Conservation (phyloP, 2,329 filamentous ascomycete species). For the Mycogone perniciosa region DNA sequence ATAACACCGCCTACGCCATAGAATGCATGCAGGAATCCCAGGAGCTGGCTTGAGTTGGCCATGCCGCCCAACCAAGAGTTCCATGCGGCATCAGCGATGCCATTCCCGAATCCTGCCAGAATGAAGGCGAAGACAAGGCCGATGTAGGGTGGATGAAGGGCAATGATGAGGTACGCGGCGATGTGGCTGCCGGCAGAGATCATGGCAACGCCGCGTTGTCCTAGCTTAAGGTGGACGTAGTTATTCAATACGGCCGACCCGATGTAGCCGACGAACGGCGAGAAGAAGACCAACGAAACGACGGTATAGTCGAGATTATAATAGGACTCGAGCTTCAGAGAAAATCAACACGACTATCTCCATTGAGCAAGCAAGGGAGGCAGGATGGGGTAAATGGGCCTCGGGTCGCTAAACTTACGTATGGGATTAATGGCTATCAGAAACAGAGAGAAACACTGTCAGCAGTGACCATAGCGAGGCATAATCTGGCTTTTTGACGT, state of each 20-base stretch:
- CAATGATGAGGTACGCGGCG: constrained; percentile 56
- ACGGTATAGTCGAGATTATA: constrained; percentile 36
- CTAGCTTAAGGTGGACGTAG: constrained; percentile 32
- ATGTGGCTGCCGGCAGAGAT: constrained; percentile 55
- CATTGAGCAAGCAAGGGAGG: background rate
- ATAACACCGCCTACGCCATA: constrained; percentile 65
- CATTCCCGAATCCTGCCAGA: constrained; percentile 65
- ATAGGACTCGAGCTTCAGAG: constrained; percentile 21
- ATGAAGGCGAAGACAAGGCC: constrained; percentile 59
- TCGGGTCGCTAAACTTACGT: constrained; percentile 31
- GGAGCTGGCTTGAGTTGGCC: constrained; percentile 55
- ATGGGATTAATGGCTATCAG: constrained; percentile 43
- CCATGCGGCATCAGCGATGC: constrained; percentile 52
- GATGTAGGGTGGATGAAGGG: constrained; percentile 61
- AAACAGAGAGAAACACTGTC: constrained; percentile 8
- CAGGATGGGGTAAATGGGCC: background rate
- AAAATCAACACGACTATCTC: background rate
- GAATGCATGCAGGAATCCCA: constrained; percentile 61
- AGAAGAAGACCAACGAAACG: constrained; percentile 40
- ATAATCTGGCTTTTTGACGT: constrained; percentile 20
- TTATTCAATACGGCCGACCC: constrained; percentile 33
- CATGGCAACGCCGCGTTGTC: constrained; percentile 53
- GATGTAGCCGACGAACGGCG: constrained; percentile 37
- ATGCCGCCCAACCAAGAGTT: constrained; percentile 52
- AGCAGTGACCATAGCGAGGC: background rate